Evolutionary conservation across 768 basidiomycete genomes (phyloP).

Genomic region (Udeniomyces megalosporus): DNA sequence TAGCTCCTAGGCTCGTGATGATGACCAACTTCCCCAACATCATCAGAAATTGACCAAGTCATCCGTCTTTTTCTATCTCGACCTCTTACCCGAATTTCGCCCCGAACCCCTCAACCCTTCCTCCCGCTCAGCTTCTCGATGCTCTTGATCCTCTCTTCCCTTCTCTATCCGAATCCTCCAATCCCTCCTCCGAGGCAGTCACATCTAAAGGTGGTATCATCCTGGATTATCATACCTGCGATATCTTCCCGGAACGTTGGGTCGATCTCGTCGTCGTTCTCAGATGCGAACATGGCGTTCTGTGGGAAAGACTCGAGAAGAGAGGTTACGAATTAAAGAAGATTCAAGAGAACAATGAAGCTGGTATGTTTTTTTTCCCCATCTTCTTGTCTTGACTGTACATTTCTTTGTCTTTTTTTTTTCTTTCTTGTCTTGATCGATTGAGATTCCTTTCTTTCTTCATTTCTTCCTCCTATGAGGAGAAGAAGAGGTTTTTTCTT

Average conservation of each 20-base stretch:
- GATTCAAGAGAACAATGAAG: slow-evolving; percentile 95
- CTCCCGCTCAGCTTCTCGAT: slow-evolving; percentile 51
- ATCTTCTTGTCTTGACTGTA: not conserved
- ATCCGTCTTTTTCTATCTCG: not conserved
- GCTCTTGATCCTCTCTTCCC: slow-evolving; percentile 49
- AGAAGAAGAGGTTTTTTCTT: no score
- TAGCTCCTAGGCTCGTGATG: no score
- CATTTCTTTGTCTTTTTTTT: no score
- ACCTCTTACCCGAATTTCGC: not conserved
- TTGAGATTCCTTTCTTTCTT: no score
- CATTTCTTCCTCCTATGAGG: no score
- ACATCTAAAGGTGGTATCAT: slow-evolving; percentile 50
- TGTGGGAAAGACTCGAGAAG: slow-evolving; percentile 84
- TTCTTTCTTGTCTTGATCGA: no score
- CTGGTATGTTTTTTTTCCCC: slow-evolving; percentile 25
- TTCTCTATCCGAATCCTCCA: not conserved
- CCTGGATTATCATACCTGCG: slow-evolving; percentile 90
- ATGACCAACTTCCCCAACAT: no score
- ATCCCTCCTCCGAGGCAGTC: not conserved
- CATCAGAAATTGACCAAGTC: no score
- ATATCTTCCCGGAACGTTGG: slow-evolving; percentile 90
- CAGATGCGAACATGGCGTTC: slow-evolving; percentile 63
- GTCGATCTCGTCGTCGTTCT: slow-evolving; percentile 85
- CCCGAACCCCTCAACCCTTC: no score
- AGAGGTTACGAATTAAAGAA: slow-evolving; percentile 81